Percentiles rank a stretch among this genome's conserved stretches.
phyloP scores from a whole-genome alignment of 768 basidiomycete genomes.

The Tricholoma sp. region DNA sequence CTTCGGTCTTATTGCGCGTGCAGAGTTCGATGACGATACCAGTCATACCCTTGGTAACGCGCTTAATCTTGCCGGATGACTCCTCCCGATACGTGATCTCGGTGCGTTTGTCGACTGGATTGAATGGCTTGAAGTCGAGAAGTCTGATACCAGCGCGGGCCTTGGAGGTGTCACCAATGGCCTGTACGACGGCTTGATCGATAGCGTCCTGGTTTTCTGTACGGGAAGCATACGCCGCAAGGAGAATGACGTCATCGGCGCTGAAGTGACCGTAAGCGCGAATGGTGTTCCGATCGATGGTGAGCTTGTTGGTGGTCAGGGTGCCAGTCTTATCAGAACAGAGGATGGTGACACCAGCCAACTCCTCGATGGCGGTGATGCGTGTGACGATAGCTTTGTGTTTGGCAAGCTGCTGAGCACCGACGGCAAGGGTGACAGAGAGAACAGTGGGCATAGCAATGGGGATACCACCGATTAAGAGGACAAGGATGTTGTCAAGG shows the following conservation, averaged over 20 bases:
- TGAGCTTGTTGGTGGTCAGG: conserved; percentile 98
- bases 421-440: conserved; percentile 97
- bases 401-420: conserved; percentile 97
- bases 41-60: conserved; percentile 99
- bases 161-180: conserved; percentile 63
- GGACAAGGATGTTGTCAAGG: conserved; percentile 95
- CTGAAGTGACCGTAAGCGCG: conserved; percentile 87
- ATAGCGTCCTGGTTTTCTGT: conserved; percentile 99
- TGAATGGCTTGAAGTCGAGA: conserved; percentile 99
- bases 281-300: conserved; percentile 90
- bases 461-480: conserved; percentile 99
- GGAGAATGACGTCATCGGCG: conserved; percentile 86
- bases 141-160: conserved; percentile 94
- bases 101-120: conserved; percentile 98
- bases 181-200: conserved; percentile 79
- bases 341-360: conserved; percentile 96
- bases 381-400: conserved; percentile 99
- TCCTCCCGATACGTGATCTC: conserved; percentile 98
- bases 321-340: conserved; percentile 99
- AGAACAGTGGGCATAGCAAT: conserved; percentile 99
- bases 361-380: conserved; percentile 98
- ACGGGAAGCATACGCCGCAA: conserved; percentile 94
- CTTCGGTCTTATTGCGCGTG: conserved; percentile 94
- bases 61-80: conserved; percentile 92
- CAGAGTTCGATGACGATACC: conserved; percentile 98